Base-by-base conservation (phyloP, 352 stramenopile species). In the Halophytophthora batemanensis region DNA sequence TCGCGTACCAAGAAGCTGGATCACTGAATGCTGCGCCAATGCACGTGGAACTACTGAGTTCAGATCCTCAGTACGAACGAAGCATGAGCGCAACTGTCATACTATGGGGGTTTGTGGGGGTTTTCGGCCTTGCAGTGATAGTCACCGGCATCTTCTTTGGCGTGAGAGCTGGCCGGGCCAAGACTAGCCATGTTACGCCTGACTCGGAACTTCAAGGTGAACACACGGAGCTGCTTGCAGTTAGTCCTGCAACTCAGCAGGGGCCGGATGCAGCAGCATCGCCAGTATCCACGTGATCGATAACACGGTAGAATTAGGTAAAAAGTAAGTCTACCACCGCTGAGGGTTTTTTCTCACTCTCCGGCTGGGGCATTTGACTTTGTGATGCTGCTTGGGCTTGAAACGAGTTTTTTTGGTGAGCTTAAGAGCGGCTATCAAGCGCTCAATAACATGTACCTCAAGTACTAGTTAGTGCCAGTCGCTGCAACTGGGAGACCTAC, bases 81-180 rank as follows among this genome's bases (percentile, higher is more conserved):
- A 74, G 51, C 50, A 44, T 77, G 15, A 68, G 61, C 15, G 56
- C 74, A 37, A 82, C 60, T 25, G 40, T 87, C n/a, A 68, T 64
- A 6, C 65, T 90, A 41, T 90, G 76, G 71, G 50, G 81, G 25
- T 90, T 85, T 41, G 60, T 90, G 6, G 64, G 68, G 17, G 74
- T 87, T 48, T 85, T 76, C 25, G 53, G 42, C 1, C 55, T 56
- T n/a, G 70, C 69, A 21, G 37, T 80, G 13, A 57, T 38, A 10
- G 58, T 53, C 18, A 60, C 64, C 18, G 62, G 33, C 2, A 29
- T 18, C 22, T 49, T 87, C 22, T 76, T 87, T 45, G 21, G 49
- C 4, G 45, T 64, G n/a, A 63, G 75, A 39, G 63, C 61, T 3
- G 34, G 79, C 46, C 58, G 61, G 12, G 41, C 56, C n/a, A 78